Evolutionary conservation across 225 moss, liverwort and hornwort genomes (phyloP).

Genomic region (Antitrichia curtipendula): DNA sequence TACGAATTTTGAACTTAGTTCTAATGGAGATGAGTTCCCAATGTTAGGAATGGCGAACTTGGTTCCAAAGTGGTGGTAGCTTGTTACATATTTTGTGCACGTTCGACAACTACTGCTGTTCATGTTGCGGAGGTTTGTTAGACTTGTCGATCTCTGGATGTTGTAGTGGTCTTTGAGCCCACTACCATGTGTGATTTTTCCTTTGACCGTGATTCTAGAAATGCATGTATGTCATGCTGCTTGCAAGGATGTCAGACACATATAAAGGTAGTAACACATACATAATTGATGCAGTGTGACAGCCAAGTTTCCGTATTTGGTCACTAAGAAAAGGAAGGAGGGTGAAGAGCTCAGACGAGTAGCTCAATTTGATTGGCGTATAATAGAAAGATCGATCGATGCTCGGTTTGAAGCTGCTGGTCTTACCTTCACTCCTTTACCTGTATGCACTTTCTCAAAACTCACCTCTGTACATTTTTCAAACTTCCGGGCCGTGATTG

Average conservation of each 20-base stretch:
- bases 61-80: neutral
- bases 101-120: neutral
- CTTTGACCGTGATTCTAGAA: neutral
- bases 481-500: neutral
- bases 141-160: neutral
- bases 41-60: neutral
- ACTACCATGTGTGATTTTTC: neutral
- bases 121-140: neutral
- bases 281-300: slow-evolving; percentile 23
- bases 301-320: slow-evolving; percentile 72
- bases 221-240: neutral
- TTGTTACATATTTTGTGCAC: neutral
- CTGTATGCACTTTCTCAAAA: slow-evolving; percentile 25
- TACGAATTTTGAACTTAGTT: neutral
- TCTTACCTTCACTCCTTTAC: slow-evolving; percentile 71
- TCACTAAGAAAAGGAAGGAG: slow-evolving; percentile 36
- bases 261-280: neutral
- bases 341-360: slow-evolving; percentile 80
- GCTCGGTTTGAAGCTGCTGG: slow-evolving; percentile 64
- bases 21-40: neutral
- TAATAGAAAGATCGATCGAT: slow-evolving; percentile 58
- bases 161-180: neutral
- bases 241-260: neutral
- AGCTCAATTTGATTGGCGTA: slow-evolving; percentile 88
- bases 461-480: neutral